These are phyloP conservation scores for Neurospora sp. DNA, from an alignment of 495 filamentous ascomycete species.

Conservation along the genomic window DNA sequence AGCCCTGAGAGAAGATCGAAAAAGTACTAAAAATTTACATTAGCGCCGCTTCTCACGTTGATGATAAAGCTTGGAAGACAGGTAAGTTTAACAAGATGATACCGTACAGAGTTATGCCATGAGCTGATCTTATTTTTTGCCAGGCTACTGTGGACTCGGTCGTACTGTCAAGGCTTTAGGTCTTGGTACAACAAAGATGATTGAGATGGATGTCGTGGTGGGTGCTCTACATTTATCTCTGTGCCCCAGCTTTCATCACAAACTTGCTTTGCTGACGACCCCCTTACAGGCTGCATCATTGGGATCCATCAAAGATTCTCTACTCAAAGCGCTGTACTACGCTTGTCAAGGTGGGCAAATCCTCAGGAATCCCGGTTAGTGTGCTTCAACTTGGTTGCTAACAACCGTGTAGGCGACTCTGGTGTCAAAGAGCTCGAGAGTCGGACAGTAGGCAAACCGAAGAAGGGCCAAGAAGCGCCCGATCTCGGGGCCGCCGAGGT, in stretches of 20 bases:
- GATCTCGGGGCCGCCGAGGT: slow-evolving; percentile 28
- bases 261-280: not conserved
- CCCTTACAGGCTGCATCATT: slow-evolving; percentile 58
- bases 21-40: not conserved
- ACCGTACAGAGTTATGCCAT: not conserved
- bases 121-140: not conserved
- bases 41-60: slow-evolving; percentile 44
- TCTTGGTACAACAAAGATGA: slow-evolving; percentile 31
- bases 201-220: slow-evolving; percentile 55
- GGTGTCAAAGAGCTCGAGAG: slow-evolving; percentile 46
- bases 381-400: not conserved
- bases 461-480: slow-evolving; percentile 22
- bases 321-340: slow-evolving; percentile 62
- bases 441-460: slow-evolving; percentile 21
- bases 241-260: not conserved
- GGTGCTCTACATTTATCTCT: slow-evolving; percentile 2
- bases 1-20: not conserved
- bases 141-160: slow-evolving; percentile 55
- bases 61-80: slow-evolving; percentile 45
- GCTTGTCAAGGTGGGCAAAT: slow-evolving; percentile 55
- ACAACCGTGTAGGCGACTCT: slow-evolving; percentile 41
- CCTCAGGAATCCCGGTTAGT: not conserved
- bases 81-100: slow-evolving; percentile 28
- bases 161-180: slow-evolving; percentile 49
- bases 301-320: slow-evolving; percentile 58